These are phyloP conservation scores for Prosopis cineraria DNA, from an alignment of 306 rosid species.

Conservation along the genomic window DNA sequence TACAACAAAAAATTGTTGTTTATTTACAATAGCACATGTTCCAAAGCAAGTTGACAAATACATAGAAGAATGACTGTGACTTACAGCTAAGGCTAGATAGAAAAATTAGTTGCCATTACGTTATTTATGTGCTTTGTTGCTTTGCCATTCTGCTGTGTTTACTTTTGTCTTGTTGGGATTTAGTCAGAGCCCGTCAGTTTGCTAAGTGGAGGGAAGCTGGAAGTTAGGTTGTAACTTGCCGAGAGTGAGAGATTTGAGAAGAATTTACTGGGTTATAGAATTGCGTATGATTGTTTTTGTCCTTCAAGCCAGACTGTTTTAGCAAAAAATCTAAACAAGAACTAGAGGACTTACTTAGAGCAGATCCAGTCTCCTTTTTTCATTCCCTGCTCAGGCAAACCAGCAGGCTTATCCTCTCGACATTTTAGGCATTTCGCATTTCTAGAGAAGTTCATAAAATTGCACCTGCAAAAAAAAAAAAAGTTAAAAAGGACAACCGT, in stretches of 20 bases:
- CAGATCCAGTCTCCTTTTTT: slow-evolving; percentile 89
- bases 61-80: not conserved
- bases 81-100: no score
- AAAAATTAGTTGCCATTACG: no score
- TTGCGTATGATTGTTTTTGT: no score
- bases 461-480: slow-evolving; percentile 73
- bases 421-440: slow-evolving; percentile 66
- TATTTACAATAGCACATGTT: slow-evolving; percentile 14
- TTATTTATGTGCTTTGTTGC: no score
- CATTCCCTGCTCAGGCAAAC: slow-evolving; percentile 45
- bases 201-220: no score
- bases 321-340: not conserved
- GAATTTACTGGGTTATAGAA: no score
- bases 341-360: slow-evolving; percentile 59
- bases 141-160: no score
- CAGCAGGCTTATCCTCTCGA: slow-evolving; percentile 59
- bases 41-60: slow-evolving; percentile 10
- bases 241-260: no score
- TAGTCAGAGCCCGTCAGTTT: no score
- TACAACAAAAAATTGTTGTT: slow-evolving; percentile 3
- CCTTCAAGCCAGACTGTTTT: not conserved
- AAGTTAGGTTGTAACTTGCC: no score
- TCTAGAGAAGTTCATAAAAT: slow-evolving; percentile 75
- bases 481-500: slow-evolving; percentile 12
- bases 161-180: no score